A percentile compares a stretch with the other conserved stretches of the same genome.
Conservation (phyloP, 1,284 basidiomycete genomes). For the Mycena citricolor region DNA sequence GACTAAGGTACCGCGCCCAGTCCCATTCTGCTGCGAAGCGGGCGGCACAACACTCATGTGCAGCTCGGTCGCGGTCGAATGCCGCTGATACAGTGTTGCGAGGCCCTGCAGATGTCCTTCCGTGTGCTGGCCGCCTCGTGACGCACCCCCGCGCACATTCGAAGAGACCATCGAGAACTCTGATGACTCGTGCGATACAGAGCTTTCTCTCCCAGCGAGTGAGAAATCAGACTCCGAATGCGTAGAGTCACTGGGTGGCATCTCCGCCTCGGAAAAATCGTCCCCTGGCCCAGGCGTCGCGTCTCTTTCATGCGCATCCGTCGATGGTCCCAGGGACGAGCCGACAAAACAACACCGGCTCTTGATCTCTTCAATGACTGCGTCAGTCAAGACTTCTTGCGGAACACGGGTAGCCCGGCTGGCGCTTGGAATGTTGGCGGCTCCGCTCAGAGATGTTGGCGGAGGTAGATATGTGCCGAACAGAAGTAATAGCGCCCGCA, state of each 20-base stretch:
- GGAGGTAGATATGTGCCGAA: conserved; percentile 83
- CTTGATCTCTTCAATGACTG: conserved; percentile 81
- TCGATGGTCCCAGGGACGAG: conserved; percentile 41
- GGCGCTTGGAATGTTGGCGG: conserved; percentile 60
- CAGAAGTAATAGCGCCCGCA: conserved; percentile 75
- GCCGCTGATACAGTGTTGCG: conserved; percentile 64
- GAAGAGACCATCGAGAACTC: conserved; percentile 50
- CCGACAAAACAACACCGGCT: conserved; percentile 81
- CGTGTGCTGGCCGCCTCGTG: too few relatives aligned
- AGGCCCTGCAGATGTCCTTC: conserved; percentile 64
- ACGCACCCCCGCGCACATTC: conserved; percentile 36
- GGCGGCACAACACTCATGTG: conserved; percentile 67
- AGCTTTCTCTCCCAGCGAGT: conserved; percentile 47
- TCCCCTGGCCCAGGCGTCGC: conserved; percentile 42
- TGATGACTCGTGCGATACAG: conserved; percentile 49
- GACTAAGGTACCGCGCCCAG: conserved; percentile 74
- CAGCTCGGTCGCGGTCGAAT: conserved; percentile 74
- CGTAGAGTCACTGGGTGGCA: conserved; percentile 34
- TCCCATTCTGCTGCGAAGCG: conserved; percentile 59
- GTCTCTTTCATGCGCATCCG: conserved; percentile 35
- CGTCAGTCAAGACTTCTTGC: conserved; percentile 69
- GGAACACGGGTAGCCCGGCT: conserved; percentile 68
- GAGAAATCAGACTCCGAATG: conserved; percentile 68
- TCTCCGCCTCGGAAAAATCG: conserved; percentile 42
- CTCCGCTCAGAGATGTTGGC: conserved; percentile 62